Percentiles rank a stretch among this genome's conserved stretches.
Evolutionary conservation across 139 green algal species (phyloP).

Genomic region (Picochlorum sp.): DNA sequence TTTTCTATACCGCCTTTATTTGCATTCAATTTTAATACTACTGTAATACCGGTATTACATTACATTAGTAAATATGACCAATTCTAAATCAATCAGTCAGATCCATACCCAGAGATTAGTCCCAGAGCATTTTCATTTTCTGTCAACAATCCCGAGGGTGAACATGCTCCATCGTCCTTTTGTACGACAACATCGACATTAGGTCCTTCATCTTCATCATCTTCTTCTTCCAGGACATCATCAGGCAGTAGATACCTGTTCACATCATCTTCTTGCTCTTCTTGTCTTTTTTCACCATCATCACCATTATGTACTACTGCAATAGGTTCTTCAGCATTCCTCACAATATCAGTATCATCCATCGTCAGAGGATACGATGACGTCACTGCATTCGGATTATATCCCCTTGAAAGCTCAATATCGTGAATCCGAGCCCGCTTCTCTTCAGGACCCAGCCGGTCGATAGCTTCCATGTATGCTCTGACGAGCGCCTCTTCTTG

Average conservation of each 20-base stretch:
- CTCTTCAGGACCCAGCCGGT: constrained; percentile 1
- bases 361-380: constrained; percentile 18
- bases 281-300: neutral
- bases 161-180: neutral
- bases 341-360: constrained; percentile 1
- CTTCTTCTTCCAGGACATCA: neutral
- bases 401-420: constrained; percentile 9
- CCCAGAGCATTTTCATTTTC: too few relatives aligned
- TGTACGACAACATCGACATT: neutral
- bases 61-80: too few relatives aligned
- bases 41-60: too few relatives aligned
- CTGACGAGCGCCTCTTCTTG: constrained; percentile 23
- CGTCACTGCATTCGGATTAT: constrained; percentile 3
- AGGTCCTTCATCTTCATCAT: neutral
- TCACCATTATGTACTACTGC: neutral
- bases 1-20: too few relatives aligned
- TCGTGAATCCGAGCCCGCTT: constrained; percentile 17
- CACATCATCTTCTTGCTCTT: constrained; percentile 5
- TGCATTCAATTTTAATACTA: too few relatives aligned
- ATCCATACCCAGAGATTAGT: too few relatives aligned
- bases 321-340: neutral
- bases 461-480: constrained; percentile 16
- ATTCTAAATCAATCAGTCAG: too few relatives aligned
- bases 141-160: too few relatives aligned
- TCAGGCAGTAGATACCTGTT: neutral